Base-by-base conservation (phyloP, 176 grass and related monocot species). In the Juncus effusus region DNA sequence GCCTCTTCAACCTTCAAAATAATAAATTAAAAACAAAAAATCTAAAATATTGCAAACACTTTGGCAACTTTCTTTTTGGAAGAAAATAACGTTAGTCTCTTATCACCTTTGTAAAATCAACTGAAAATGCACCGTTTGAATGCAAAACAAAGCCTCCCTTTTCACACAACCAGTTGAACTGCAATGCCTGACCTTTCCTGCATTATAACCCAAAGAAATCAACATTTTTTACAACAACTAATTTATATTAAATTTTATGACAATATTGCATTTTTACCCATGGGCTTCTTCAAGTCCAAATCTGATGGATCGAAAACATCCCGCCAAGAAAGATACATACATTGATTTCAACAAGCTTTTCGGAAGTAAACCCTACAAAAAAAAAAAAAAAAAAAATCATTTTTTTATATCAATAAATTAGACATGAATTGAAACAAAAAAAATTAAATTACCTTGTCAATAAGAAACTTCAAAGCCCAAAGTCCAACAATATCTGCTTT, bases 401-500 rank as follows among this genome's bases (percentile, higher is more conserved):
- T 50, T 73, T 73, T 2, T 14, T 50, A 51, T 4, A 19, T 62
- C n/a, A 11, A 58, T 74, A 10, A 37, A 39, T 62, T 36, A 51
- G 13, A 10, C 11, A 54, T 55, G 5, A 51, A 38, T 10, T 69
- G 39, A 65, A 65, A 45, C 6, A 45, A 65, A 54, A 35, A 37
- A 70, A 49, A 60, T 2, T 42, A 65, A 60, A 77, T 63, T 73
- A 95, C 93, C 93, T 91, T 78, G 42, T 91, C 78, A 45, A 96
- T 81, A 68, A 96, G 84, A 73, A 88, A 96, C 66, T 96, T 96
- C 15, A 96, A 77, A 10, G 93, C 93, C 93, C 93, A 96, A 38
- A 96, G 87, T 53, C 87, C 93, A 69, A 96, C 93, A 79, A 96
- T 96, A 86, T 96, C 93, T 74, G 93, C 93, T 81, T 96, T 96